Base-by-base conservation (phyloP, 2,329 filamentous ascomycete genomes). In the Fusarium sp. region DNA sequence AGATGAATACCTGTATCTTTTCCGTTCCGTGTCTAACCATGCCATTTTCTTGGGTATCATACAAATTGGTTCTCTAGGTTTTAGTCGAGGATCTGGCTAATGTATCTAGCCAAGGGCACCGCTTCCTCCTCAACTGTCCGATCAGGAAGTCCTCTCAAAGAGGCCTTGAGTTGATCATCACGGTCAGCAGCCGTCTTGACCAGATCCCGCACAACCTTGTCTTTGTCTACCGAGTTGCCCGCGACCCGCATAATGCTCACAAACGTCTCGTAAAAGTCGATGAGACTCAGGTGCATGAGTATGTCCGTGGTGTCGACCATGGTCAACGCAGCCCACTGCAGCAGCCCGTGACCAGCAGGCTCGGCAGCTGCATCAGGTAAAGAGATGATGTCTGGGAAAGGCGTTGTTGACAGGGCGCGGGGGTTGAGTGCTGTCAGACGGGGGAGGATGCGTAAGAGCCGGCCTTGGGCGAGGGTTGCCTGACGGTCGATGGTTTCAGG, bases 251-350 rank as follows among this genome's bases (percentile, higher is more conserved):
- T 84, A 37, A 88, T 81, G 59, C 84, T 86, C 31, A 90, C 80
- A 22, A 90, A 81, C 9, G 82, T 81, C 80, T 89, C 86, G 74
- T 88, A 88, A 68, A 89, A 90, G 71, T 89, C 86, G n/a, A 88
- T 80, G 22, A 90, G 82, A 63, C 73, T 87, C 8, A 87, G 79
- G 50, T 86, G 84, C 85, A 90, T 87, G 24, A 91, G 82, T 22
- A 81, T 68, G 64, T 90, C 89, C 1, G 81, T 77, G 64, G 77
- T 83, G 67, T 88, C 86, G 29, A 89, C 83, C 88, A 90, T 90
- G 64, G 76, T 81, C 31, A 90, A 78, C 9, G 86, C 85, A 5
- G 86, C 87, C 77, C 88, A 90, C 52, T 86, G 85, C 6, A 91
- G 80, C 6, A 90, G 72, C 0, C 87, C 86, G 7, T 81, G 76